Evolutionary conservation across 2,329 filamentous ascomycete species (phyloP).

Genomic region (Chaetomium strumarium): DNA sequence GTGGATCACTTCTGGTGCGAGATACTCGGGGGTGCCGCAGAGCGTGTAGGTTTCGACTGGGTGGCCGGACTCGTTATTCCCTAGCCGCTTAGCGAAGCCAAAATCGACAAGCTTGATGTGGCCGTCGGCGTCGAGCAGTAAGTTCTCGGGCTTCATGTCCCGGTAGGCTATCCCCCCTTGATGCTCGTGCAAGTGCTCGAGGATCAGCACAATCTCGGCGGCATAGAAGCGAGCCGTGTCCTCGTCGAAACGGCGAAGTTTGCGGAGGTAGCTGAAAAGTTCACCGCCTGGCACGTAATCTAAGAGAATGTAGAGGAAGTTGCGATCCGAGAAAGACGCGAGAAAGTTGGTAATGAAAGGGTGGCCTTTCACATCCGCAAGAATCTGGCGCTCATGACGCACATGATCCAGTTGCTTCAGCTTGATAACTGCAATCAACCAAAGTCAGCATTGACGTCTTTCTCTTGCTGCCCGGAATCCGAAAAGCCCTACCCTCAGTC

Average conservation of each 20-base stretch:
- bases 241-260: conserved; percentile 74
- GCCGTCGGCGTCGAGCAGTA: conserved; percentile 68
- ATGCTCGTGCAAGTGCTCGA: conserved; percentile 74
- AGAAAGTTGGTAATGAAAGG: conserved; percentile 78
- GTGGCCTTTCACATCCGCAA: conserved; percentile 70
- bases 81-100: conserved; percentile 76
- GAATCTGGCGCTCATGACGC: conserved; percentile 72
- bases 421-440: conserved; percentile 58
- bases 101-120: conserved; percentile 82
- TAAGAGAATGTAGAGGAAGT: conserved; percentile 76
- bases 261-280: conserved; percentile 75
- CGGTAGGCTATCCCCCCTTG: conserved; percentile 74
- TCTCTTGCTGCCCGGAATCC: not conserved
- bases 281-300: conserved; percentile 81
- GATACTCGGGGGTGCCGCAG: conserved; percentile 78
- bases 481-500: conserved; percentile 40
- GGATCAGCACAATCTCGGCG: conserved; percentile 74
- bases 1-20: conserved; percentile 78
- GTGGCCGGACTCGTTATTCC: conserved; percentile 41
- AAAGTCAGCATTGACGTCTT: not conserved
- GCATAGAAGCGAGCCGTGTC: conserved; percentile 74
- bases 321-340: conserved; percentile 72
- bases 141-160: conserved; percentile 78
- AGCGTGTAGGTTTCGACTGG: conserved; percentile 71
- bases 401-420: conserved; percentile 85